Evolutionary conservation across 176 grass and related monocot genomes (phyloP), one percentile per base, ranked within the genome.

Genomic region (Thinopyrum elongatum): DNA sequence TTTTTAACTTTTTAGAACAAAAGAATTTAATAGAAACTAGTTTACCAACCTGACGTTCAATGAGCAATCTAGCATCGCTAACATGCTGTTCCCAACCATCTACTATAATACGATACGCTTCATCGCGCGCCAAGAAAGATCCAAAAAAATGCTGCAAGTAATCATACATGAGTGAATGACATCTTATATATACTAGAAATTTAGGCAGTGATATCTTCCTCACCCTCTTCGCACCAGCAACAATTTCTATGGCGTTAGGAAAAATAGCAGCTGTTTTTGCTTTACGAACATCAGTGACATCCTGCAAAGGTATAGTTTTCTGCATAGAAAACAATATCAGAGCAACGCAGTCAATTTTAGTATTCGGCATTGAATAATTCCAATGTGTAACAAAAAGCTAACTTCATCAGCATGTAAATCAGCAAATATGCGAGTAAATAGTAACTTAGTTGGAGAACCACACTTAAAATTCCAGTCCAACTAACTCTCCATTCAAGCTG

Each of bases 201-300:
- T 70, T 17, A 41, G 79, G 79, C 46, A 67, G 35, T 49, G 42
- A 67, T 47, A 69, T 38, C 21, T 85, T 78, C 49, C 82, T 92
- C 87, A 99, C 97, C 92, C 90, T 99, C 92, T 90, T 99, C 29
- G 53, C 84, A 78, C 87, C 97, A 83, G 97, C 90, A 91, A 90
- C 30, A 85, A 99, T 93, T 88, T 99, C 97, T 66, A 99, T 99
- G 9, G 97, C 97, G 88, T 99, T 99, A 82, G 92, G 92, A 65
- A 99, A 94, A 83, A 99, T 97, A 53, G 85, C 94, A 81, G 87
- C 94, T 83, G 97, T 99, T 86, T 99, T 99, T 91, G 94, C 97
- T 93, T 99, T 99, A 70, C 94, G 92, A 49, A 99, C 85, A 88
- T 87, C 88, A 65, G 82, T 91, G 25, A 99, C 89, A 81, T 97